Conservation (phyloP, 129 eudicot genomes). For the Tanacetum coccineum region DNA sequence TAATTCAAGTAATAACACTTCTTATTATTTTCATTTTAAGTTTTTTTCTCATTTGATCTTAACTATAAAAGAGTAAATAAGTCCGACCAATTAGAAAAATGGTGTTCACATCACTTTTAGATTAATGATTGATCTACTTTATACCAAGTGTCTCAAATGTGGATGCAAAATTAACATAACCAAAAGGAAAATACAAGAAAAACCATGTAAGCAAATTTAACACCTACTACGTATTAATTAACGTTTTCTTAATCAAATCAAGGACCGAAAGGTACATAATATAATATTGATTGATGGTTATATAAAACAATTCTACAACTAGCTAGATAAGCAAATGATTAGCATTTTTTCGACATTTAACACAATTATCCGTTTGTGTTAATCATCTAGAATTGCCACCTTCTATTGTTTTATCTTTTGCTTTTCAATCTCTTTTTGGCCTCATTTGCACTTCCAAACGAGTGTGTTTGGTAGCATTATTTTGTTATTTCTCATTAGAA, state of each 20-base stretch:
- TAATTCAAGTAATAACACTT: too few relatives aligned
- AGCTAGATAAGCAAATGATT: conserved; percentile 7
- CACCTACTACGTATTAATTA: conserved; percentile 24
- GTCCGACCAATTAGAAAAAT: too few relatives aligned
- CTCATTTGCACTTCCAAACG: conserved; percentile 22
- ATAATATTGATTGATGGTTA: not conserved
- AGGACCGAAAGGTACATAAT: conserved; percentile 24
- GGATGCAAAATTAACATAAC: not conserved
- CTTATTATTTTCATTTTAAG: too few relatives aligned
- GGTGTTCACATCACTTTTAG: not conserved
- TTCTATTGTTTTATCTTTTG: conserved; percentile 7
- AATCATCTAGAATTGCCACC: conserved; percentile 23
- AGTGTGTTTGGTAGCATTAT: conserved; percentile 34
- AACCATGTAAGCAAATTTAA: conserved; percentile 1
- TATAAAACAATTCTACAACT: not conserved
- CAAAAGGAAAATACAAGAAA: not conserved
- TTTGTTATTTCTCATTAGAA: conserved; percentile 14
- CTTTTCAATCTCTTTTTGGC: conserved; percentile 29
- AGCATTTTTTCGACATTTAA: conserved; percentile 19
- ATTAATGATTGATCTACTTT: not conserved
- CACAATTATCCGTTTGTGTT: conserved; percentile 23
- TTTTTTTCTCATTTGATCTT: too few relatives aligned
- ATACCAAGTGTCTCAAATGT: not conserved
- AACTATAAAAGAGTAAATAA: too few relatives aligned
- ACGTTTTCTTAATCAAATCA: not conserved